Conservation (phyloP, 164 flowering plant genomes). For the Macadamia tetraphylla region DNA sequence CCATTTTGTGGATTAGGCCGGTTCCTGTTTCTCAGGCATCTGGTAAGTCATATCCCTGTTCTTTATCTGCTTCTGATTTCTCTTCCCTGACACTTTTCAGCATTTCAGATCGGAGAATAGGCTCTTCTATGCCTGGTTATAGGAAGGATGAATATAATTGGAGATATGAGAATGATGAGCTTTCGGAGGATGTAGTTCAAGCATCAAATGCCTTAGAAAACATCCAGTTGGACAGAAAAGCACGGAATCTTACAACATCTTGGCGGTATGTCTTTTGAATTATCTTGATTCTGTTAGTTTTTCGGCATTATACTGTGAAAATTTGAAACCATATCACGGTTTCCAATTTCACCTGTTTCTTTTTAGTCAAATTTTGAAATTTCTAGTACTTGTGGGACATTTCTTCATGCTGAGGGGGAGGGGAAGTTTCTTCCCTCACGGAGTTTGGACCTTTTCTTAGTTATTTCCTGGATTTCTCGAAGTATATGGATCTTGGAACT, state of each 20-base stretch:
- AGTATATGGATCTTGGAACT: no score
- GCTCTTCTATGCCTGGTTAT: slow-evolving; percentile 64
- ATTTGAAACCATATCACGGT: no score
- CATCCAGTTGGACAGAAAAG: slow-evolving; percentile 93
- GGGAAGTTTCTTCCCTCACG: no score
- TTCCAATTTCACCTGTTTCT: no score
- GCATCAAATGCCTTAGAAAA: slow-evolving; percentile 89
- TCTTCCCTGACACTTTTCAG: slow-evolving; percentile 7
- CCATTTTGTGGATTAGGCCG: slow-evolving; percentile 43
- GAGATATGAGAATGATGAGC: slow-evolving; percentile 83
- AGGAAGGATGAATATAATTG: slow-evolving; percentile 91
- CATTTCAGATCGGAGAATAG: slow-evolving; percentile 64
- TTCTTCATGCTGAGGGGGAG: no score
- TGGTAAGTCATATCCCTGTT: slow-evolving; percentile 45
- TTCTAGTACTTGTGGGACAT: no score
- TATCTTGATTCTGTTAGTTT: not conserved
- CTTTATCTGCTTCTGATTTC: slow-evolving; percentile 5
- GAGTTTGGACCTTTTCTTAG: no score
- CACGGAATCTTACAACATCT: slow-evolving; percentile 82
- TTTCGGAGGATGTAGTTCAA: slow-evolving; percentile 72
- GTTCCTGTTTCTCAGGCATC: slow-evolving; percentile 62
- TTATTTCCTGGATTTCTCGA: no score
- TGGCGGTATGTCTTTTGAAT: slow-evolving; percentile 66
- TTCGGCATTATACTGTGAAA: not conserved
- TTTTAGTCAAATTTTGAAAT: no score